Evolutionary conservation across 768 basidiomycete genomes (phyloP).

Genomic region (Serendipita sp.): DNA sequence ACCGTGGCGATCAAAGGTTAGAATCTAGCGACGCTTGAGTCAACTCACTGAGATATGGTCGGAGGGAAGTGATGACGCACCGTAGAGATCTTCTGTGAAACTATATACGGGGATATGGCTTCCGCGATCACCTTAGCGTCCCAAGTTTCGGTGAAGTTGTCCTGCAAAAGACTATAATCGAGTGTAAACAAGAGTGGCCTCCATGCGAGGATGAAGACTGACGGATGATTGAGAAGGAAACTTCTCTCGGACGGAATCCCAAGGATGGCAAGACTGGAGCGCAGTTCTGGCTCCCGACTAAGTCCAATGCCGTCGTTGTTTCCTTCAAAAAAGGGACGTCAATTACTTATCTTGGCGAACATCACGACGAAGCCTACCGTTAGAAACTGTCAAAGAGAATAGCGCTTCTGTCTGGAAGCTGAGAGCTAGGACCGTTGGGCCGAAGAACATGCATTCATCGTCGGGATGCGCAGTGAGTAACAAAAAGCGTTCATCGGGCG

Average conservation of each 20-base stretch:
- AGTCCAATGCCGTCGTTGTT: constrained; percentile 64
- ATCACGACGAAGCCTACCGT: constrained; percentile 21
- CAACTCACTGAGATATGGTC: constrained; percentile 27
- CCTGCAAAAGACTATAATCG: constrained; percentile 42
- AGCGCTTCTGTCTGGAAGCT: constrained; percentile 22
- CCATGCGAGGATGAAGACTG: constrained; percentile 17
- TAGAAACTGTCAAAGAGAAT: constrained; percentile 57
- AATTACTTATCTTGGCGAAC: not conserved
- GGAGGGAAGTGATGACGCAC: constrained; percentile 25
- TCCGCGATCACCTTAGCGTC: constrained; percentile 39
- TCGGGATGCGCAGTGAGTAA: constrained; percentile 87
- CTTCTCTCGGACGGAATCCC: constrained; percentile 41
- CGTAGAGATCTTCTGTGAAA: constrained; percentile 40
- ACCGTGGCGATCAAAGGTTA: constrained; percentile 69
- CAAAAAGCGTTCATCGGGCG: constrained; percentile 23
- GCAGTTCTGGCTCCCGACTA: constrained; percentile 41
- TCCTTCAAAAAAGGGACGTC: constrained; percentile 19
- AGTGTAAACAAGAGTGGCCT: constrained; percentile 8
- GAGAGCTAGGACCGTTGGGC: constrained; percentile 58
- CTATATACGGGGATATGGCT: constrained; percentile 42
- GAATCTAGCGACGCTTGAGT: constrained; percentile 40
- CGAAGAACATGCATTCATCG: constrained; percentile 90
- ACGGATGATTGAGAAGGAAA: constrained; percentile 58
- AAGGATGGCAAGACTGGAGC: constrained; percentile 45
- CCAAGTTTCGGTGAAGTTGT: constrained; percentile 58